Percentiles rank a stretch among this genome's conserved stretches.
phyloP scores from a whole-genome alignment of 2,329 filamentous ascomycete genomes.

The Scedosporium aurantiacum region DNA sequence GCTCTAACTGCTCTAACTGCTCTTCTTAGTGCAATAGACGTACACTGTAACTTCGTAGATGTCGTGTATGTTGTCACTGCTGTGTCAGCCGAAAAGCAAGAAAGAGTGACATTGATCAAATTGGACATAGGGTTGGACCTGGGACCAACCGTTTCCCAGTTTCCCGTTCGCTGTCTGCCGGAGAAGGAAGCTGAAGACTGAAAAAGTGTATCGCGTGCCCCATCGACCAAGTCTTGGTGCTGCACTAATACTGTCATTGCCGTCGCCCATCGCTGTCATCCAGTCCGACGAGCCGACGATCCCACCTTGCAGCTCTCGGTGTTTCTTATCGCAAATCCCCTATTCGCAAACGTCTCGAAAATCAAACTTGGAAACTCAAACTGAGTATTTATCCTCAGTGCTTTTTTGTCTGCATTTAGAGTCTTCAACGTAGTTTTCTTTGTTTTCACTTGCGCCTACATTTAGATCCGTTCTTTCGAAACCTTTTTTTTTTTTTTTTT shows the following conservation, averaged over 20 bases:
- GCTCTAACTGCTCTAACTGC: no score
- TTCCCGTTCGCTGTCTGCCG: no score
- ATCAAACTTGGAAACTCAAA: background rate
- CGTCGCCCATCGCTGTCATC: background rate
- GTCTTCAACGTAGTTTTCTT: background rate
- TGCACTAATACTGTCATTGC: background rate
- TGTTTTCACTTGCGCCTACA: background rate
- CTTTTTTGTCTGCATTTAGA: background rate
- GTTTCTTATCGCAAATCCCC: slow-evolving; percentile 1
- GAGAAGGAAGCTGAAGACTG: background rate
- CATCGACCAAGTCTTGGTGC: no score
- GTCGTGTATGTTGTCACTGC: no score
- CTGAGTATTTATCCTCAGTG: background rate
- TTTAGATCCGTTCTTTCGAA: background rate
- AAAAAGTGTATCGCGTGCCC: background rate
- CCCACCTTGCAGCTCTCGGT: background rate
- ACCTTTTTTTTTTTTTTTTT: background rate
- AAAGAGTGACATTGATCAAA: no score
- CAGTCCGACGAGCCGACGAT: background rate
- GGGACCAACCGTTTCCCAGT: no score
- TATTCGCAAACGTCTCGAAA: background rate
- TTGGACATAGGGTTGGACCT: no score
- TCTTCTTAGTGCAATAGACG: no score
- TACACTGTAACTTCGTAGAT: no score
- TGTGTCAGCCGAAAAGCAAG: no score